Evolutionary conservation across 441 rosid genomes (phyloP), one percentile per base, ranked within the genome.

Genomic region (Euphorbia schlechtendalii): DNA sequence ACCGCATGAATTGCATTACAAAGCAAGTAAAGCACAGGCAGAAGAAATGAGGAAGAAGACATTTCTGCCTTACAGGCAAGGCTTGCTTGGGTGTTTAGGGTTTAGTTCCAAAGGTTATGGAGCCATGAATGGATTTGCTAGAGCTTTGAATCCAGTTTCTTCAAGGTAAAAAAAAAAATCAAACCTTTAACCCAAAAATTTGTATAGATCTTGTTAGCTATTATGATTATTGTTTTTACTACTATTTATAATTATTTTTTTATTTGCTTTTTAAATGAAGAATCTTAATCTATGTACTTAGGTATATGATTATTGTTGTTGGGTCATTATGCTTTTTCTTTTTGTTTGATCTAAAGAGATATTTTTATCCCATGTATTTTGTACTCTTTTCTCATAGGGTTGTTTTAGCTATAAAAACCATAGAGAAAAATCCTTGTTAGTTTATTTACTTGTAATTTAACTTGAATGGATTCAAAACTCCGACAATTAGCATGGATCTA

Each of bases 1-100:
- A n/a, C 86, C 97, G 2, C 99, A 90, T 58, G 97, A 90, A 81
- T 22, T 93, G 53, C 99, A 90, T 76, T 93, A 93, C 80, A 90
- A 91, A 8, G 78, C 88, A 17, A 86, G 86, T 60, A 83, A 92
- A 80, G 97, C 97, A 34, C 99, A 90, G 41, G 91, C 95, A 7
- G 99, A 88, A 75, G 97, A 90, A 80, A 79, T 94, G 97, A 94
- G 83, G 84, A 94, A 87, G 86, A 90, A 78, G 75, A 94, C 99
- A 0, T 90, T 81, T 67, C 79, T 94, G 78, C 99, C 99, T 28
- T 94, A 94, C 70, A 80, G 89, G 63, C 95, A 90, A 77, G 99
- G 99, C 0, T 69, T 94, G 57, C 81, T 94, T 18, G 99, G 99
- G 1, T 94, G 99, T 72, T 68, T 94, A 71, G 96, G 99, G 45